phyloP scores from a whole-genome alignment of 306 rosid genomes.

The Calophaca sinica region DNA sequence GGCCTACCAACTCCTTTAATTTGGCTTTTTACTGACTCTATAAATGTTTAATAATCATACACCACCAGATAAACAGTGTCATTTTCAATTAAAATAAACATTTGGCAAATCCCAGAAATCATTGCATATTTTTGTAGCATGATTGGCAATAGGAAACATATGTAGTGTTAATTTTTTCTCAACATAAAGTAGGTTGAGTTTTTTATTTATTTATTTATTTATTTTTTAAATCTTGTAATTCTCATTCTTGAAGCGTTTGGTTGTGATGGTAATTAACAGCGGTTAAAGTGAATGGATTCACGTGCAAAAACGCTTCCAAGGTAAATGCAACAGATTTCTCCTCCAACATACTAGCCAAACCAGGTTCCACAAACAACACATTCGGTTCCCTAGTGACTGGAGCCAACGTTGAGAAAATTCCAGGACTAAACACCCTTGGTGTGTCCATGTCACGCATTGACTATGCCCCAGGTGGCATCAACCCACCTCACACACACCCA shows the following conservation, averaged over 20 bases:
- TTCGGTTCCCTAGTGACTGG: constrained; percentile 70
- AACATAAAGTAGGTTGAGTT: background rate
- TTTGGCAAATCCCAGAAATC: background rate
- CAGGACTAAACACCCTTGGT: constrained; percentile 93
- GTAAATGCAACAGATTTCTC: constrained; percentile 74
- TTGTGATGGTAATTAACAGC: constrained; percentile 48
- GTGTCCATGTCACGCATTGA: constrained; percentile 81
- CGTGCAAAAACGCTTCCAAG: constrained; percentile 64
- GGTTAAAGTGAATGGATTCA: constrained; percentile 73
- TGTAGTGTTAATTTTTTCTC: too few species aligned
- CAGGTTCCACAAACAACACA: constrained; percentile 78
- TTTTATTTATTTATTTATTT: too few species aligned
- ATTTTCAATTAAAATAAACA: background rate
- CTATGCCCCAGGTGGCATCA: constrained; percentile 85
- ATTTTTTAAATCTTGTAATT: background rate
- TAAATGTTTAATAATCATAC: constrained; percentile 30
- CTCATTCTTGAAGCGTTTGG: constrained; percentile 4
- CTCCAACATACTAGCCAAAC: constrained; percentile 61
- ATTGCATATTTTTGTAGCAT: constrained; percentile 3
- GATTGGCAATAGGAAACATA: background rate
- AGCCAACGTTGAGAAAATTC: constrained; percentile 74
- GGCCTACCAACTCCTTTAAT: constrained; percentile 28
- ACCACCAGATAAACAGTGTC: background rate
- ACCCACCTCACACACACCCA: constrained; percentile 97
- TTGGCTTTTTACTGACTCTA: constrained; percentile 29